phyloP scores from a whole-genome alignment of 2,329 filamentous ascomycete genomes.

The Cordyceps cicadae region DNA sequence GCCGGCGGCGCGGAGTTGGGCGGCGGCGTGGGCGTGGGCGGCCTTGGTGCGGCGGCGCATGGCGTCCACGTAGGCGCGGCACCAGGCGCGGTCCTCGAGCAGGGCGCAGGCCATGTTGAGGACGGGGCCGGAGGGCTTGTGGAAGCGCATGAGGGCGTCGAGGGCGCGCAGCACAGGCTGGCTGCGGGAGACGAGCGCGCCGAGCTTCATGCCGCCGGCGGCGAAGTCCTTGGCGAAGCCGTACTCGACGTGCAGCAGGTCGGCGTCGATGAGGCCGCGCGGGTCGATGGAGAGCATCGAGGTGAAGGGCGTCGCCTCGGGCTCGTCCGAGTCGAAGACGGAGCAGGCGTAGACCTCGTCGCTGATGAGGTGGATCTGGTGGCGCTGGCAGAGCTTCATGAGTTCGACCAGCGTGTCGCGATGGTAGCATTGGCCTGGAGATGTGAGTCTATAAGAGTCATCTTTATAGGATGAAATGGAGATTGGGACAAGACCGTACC shows the following conservation, averaged over 20 bases:
- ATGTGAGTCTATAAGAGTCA: not conserved
- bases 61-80: constrained; percentile 32
- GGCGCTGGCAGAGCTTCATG: constrained; percentile 40
- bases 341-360: constrained; percentile 52
- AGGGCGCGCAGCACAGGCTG: constrained; percentile 26
- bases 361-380: constrained; percentile 44
- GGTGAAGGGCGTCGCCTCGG: constrained; percentile 30
- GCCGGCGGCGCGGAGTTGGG: constrained; percentile 29
- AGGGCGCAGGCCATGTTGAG: constrained; percentile 36
- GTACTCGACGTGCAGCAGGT: constrained; percentile 42
- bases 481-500: constrained; percentile 19
- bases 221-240: constrained; percentile 43
- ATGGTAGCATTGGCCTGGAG: constrained; percentile 32
- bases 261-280: constrained; percentile 34
- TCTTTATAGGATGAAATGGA: too few species aligned
- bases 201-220: constrained; percentile 42
- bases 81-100: constrained; percentile 37
- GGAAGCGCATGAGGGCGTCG: constrained; percentile 34
- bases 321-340: constrained; percentile 32
- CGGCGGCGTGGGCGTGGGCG: constrained; percentile 31
- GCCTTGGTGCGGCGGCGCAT: constrained; percentile 32
- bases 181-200: constrained; percentile 36
- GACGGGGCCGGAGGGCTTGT: constrained; percentile 37
- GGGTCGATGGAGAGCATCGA: constrained; percentile 40
- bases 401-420: constrained; percentile 32